phyloP scores from a whole-genome alignment of 2,329 filamentous ascomycete species.

The Thelonectria rubi region DNA sequence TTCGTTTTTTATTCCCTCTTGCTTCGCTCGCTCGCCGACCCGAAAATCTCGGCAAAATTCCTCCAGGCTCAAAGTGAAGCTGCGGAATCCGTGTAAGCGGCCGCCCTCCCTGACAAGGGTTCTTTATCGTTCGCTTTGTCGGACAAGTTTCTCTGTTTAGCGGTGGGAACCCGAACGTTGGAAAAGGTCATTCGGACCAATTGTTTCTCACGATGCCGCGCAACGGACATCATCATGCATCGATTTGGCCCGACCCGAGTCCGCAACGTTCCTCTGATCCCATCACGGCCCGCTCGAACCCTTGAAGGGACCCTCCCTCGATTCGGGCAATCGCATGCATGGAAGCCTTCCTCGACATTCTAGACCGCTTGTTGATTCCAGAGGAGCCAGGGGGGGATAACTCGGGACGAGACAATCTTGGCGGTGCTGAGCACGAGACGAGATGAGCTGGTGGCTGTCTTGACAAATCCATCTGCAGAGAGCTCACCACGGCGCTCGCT shows the following conservation, averaged over 20 bases:
- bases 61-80: conserved; percentile 15
- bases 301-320: neutral
- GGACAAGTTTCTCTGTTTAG: conserved; percentile 15
- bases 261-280: conserved; percentile 9
- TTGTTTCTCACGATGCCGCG: neutral
- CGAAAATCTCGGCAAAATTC: conserved; percentile 18
- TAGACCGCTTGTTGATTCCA: neutral
- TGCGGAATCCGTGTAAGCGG: conserved; percentile 14
- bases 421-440: neutral
- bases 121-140: conserved; percentile 9
- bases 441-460: neutral
- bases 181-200: conserved; percentile 10
- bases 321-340: neutral
- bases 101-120: conserved; percentile 32
- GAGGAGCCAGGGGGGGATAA: neutral
- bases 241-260: neutral
- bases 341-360: neutral
- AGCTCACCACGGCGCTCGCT: conserved; percentile 1
- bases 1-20: neutral
- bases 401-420: neutral
- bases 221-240: neutral
- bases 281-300: conserved; percentile 16
- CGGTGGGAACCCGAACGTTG: conserved; percentile 19
- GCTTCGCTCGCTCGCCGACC: conserved; percentile 23
- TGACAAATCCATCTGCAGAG: conserved; percentile 1